These are phyloP conservation scores for Diphasiastrum complanatum DNA, from an alignment of 83 land plant genomes.

Conservation along the genomic window DNA sequence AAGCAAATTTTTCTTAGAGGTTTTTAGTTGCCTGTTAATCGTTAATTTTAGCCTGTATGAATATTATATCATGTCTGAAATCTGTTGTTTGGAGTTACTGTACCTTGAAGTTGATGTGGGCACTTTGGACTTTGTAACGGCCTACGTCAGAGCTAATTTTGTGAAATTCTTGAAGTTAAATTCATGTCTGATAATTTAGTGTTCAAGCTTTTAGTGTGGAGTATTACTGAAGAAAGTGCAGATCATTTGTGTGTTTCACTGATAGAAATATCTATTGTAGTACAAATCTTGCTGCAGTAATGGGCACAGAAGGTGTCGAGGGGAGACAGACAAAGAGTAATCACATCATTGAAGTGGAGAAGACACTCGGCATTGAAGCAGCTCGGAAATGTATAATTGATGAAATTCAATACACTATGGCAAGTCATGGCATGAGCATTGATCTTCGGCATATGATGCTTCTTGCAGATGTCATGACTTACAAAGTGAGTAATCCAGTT, in stretches of 20 bases:
- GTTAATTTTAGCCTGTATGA: too few species aligned
- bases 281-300: conserved; percentile 72
- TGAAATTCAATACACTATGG: conserved; percentile 74
- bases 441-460: conserved; percentile 96
- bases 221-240: too few species aligned
- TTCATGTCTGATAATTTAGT: background rate
- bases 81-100: too few species aligned
- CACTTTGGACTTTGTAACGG: too few species aligned
- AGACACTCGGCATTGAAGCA: conserved; percentile 86
- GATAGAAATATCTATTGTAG: conserved; percentile 27
- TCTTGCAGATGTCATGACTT: conserved; percentile 92
- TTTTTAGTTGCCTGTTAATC: too few species aligned
- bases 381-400: conserved; percentile 68
- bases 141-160: too few species aligned
- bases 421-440: conserved; percentile 72
- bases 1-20: too few species aligned
- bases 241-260: background rate
- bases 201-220: background rate
- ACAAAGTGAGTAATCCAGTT: conserved; percentile 39
- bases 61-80: too few species aligned
- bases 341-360: conserved; percentile 66
- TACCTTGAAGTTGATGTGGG: too few species aligned
- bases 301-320: conserved; percentile 78
- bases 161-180: background rate
- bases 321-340: conserved; percentile 67